Conservation (phyloP, 2,329 filamentous ascomycete species). For the Lachnellula hyalina region DNA sequence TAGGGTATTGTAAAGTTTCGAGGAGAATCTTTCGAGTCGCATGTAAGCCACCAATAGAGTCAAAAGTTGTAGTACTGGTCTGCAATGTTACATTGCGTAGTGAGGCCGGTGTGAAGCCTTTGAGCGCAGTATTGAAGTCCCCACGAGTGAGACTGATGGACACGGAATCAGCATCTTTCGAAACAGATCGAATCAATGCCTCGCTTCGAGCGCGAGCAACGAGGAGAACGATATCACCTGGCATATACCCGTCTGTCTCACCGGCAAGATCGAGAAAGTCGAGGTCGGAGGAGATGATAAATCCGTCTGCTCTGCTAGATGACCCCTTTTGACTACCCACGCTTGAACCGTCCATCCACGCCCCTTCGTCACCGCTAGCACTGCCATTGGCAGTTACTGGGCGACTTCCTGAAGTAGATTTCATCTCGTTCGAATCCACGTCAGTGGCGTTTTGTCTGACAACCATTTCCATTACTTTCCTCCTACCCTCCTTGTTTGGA, state of each 20-base stretch:
- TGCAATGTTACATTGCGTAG: slow-evolving; percentile 92
- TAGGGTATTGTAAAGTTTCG: slow-evolving; percentile 94
- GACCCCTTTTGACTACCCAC: slow-evolving; percentile 44
- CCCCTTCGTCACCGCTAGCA: slow-evolving; percentile 48
- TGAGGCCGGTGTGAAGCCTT: slow-evolving; percentile 92
- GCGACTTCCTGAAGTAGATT: slow-evolving; percentile 44
- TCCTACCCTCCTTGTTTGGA: slow-evolving; percentile 83
- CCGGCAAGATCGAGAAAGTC: slow-evolving; percentile 92
- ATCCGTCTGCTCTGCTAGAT: slow-evolving; percentile 48
- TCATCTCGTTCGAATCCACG: slow-evolving; percentile 35
- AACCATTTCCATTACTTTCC: slow-evolving; percentile 77
- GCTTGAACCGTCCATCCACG: slow-evolving; percentile 73
- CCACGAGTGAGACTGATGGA: slow-evolving; percentile 60
- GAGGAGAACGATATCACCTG: slow-evolving; percentile 81
- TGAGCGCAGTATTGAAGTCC: slow-evolving; percentile 80
- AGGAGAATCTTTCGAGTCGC: slow-evolving; percentile 86
- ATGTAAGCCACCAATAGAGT: slow-evolving; percentile 81
- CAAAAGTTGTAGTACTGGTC: slow-evolving; percentile 86
- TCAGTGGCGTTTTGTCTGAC: slow-evolving; percentile 50
- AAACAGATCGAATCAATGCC: slow-evolving; percentile 79
- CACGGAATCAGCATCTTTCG: slow-evolving; percentile 39
- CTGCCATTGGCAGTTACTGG: slow-evolving; percentile 49
- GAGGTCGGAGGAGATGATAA: slow-evolving; percentile 68
- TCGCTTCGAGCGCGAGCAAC: slow-evolving; percentile 86
- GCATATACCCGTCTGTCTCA: slow-evolving; percentile 96